These are phyloP conservation scores for Phaseolus lunatus DNA, from an alignment of 306 rosid genomes.

Conservation along the genomic window DNA sequence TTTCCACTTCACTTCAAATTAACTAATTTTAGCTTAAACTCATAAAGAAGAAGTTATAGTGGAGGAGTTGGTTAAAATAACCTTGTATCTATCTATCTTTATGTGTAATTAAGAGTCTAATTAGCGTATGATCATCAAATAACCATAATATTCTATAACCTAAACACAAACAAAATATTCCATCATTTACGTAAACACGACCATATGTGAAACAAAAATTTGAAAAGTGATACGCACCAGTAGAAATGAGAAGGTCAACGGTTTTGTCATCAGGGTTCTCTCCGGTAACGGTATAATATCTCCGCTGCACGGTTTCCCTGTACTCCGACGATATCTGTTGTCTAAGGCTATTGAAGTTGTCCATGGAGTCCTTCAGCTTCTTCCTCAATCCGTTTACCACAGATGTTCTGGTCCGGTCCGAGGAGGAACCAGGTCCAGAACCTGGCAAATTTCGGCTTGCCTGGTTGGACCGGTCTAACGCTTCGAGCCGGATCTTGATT, in stretches of 20 bases:
- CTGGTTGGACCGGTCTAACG: slow-evolving; percentile 70
- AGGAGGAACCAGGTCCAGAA: slow-evolving; percentile 76
- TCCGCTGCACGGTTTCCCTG: slow-evolving; percentile 77
- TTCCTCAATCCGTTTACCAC: slow-evolving; percentile 77
- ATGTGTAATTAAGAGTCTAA: not conserved
- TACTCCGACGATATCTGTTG: slow-evolving; percentile 82
- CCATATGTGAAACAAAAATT: not conserved
- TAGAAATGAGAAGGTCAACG: slow-evolving; percentile 75
- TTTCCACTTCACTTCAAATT: too few relatives aligned
- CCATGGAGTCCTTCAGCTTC: slow-evolving; percentile 84
- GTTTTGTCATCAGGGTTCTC: slow-evolving; percentile 90
- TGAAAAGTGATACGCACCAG: slow-evolving; percentile 52
- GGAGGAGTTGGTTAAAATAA: too few relatives aligned
- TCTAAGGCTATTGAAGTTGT: slow-evolving; percentile 65
- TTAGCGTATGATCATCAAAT: not conserved
- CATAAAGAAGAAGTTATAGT: too few relatives aligned
- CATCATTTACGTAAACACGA: not conserved
- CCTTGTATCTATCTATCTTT: too few relatives aligned
- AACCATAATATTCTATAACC: not conserved
- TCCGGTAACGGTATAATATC: slow-evolving; percentile 88
- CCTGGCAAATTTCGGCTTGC: slow-evolving; percentile 62
- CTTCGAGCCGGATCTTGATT: slow-evolving; percentile 75
- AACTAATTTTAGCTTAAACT: too few relatives aligned
- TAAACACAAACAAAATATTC: not conserved
- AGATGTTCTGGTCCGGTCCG: slow-evolving; percentile 79